Conservation (phyloP, 805 yeast species). For the Kuraishia ogatae region DNA sequence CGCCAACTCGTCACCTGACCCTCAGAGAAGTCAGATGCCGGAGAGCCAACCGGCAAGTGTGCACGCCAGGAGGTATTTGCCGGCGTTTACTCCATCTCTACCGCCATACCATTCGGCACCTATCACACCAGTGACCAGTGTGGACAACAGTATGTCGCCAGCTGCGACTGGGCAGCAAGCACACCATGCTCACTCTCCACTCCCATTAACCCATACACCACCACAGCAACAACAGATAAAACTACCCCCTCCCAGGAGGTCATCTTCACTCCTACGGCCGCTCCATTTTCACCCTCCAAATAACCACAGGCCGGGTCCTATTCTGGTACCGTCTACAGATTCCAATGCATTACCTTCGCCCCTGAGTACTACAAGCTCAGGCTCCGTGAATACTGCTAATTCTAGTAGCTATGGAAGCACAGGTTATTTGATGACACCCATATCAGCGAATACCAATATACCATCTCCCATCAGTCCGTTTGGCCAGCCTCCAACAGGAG, state of each 20-base stretch:
- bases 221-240: neutral
- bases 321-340: neutral
- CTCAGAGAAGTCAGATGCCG: neutral
- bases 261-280: neutral
- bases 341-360: neutral
- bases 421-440: neutral
- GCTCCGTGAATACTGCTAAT: neutral
- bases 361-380: neutral
- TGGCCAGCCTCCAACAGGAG: neutral
- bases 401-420: neutral
- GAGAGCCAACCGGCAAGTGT: neutral
- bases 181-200: neutral
- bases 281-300: neutral
- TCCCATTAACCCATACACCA: neutral
- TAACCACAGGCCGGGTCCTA: constrained; percentile 1
- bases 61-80: neutral
- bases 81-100: neutral
- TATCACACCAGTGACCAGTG: neutral
- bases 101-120: neutral
- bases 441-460: neutral
- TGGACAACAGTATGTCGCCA: neutral
- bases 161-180: neutral
- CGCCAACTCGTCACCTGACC: neutral
- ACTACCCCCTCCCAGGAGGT: constrained; percentile 5
- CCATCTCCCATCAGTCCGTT: neutral